A percentile compares a stretch with the other conserved stretches of the same genome.
These are phyloP conservation scores for Pezizomycotina sp. DNA, from an alignment of 2,329 filamentous ascomycete genomes.

Conservation along the genomic window DNA sequence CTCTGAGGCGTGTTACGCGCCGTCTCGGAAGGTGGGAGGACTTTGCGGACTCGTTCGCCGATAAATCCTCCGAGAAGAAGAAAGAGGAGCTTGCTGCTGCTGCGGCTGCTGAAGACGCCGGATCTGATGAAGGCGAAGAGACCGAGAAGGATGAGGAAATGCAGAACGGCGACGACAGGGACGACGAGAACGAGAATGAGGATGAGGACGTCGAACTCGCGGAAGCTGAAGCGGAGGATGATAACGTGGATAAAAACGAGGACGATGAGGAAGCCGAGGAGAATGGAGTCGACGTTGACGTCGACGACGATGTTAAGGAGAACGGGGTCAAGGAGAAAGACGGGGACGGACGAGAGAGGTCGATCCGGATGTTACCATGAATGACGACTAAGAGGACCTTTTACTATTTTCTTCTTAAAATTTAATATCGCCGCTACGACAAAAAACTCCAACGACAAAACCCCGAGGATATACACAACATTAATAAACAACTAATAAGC, in stretches of 20 bases:
- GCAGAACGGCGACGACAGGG: constrained; percentile 37
- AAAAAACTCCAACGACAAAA: not conserved
- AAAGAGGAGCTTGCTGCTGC: constrained; percentile 27
- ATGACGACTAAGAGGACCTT: not conserved
- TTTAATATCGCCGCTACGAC: not conserved
- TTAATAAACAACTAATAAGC: not conserved
- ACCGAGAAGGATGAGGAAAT: constrained; percentile 27
- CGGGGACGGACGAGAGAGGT: constrained; percentile 14
- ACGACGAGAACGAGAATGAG: constrained; percentile 38
- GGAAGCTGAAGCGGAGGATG: constrained; percentile 11
- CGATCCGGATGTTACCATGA: not conserved
- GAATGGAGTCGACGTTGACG: constrained; percentile 19
- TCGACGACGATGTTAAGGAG: constrained; percentile 19
- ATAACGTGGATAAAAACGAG: constrained; percentile 6
- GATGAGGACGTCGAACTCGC: constrained; percentile 7
- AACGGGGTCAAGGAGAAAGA: constrained; percentile 13
- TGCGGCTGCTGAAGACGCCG: constrained; percentile 23
- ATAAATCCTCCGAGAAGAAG: not conserved
- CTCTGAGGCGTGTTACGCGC: constrained; percentile 46
- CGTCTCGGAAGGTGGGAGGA: constrained; percentile 55
- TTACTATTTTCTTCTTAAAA: not conserved
- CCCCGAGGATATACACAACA: not conserved
- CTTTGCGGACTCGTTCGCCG: constrained; percentile 18
- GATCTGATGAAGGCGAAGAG: constrained; percentile 27
- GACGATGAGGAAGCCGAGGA: constrained; percentile 17